Percentiles rank a stretch among this genome's conserved stretches.
phyloP scores from a whole-genome alignment of 768 basidiomycete species.

The Boletus rufocinnamomeus region DNA sequence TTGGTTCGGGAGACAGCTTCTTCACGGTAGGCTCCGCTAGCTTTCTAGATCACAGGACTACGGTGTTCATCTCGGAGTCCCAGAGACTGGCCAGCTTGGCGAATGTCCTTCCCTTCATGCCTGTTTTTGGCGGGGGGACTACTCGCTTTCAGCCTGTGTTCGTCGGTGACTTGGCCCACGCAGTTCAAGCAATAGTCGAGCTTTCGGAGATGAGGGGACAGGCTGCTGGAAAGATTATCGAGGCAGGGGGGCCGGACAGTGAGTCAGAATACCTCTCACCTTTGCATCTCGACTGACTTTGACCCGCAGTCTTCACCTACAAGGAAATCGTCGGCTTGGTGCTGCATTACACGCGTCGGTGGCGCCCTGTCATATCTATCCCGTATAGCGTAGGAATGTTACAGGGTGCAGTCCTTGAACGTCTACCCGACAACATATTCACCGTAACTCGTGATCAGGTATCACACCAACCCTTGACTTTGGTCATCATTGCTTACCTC shows the following conservation, averaged over 20 bases:
- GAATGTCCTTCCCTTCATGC: slow-evolving; percentile 63
- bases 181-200: slow-evolving; percentile 60
- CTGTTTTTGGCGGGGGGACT: slow-evolving; percentile 73
- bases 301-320: slow-evolving; percentile 63
- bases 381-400: slow-evolving; percentile 63
- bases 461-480: background rate
- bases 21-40: slow-evolving; percentile 54
- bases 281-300: slow-evolving; percentile 39
- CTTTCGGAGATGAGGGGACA: slow-evolving; percentile 35
- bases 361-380: slow-evolving; percentile 60
- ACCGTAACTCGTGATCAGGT: slow-evolving; percentile 75
- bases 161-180: slow-evolving; percentile 64
- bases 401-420: slow-evolving; percentile 67
- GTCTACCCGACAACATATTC: slow-evolving; percentile 61
- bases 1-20: slow-evolving; percentile 76
- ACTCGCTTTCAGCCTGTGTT: slow-evolving; percentile 74
- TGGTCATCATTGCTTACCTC: background rate
- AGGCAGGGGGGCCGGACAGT: slow-evolving; percentile 55
- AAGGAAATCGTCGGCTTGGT: slow-evolving; percentile 66
- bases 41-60: background rate
- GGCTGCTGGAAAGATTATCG: slow-evolving; percentile 47
- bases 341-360: slow-evolving; percentile 51
- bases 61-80: background rate
- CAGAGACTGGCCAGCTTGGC: slow-evolving; percentile 67
- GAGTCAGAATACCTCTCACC: slow-evolving; percentile 19